Percentiles rank a stretch among this genome's conserved stretches.
These are phyloP conservation scores for Isatis tinctoria DNA, from an alignment of 345 rosid species.

Conservation along the genomic window DNA sequence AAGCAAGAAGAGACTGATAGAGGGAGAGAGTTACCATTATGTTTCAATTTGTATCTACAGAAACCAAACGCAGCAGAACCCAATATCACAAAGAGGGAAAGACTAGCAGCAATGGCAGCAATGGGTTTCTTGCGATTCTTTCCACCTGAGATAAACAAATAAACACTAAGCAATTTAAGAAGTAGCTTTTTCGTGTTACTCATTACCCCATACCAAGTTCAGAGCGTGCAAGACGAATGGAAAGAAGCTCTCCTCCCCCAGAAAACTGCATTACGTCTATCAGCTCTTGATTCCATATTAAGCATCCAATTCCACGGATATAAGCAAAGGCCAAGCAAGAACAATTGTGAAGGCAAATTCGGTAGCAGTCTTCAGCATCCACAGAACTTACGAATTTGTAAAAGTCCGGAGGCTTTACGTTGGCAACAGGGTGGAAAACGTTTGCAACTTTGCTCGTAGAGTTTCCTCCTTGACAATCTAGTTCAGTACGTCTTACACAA, in stretches of 20 bases:
- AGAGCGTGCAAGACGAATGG: conserved; percentile 17
- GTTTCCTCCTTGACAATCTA: conserved; percentile 9
- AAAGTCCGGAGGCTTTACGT: conserved; percentile 18
- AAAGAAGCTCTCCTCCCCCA: not conserved
- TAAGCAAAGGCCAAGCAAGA: conserved; percentile 24
- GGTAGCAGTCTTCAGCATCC: not conserved
- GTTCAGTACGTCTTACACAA: conserved; percentile 18
- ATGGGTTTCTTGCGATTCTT: not conserved
- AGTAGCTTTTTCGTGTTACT: too few species aligned
- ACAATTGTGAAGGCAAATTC: conserved; percentile 21
- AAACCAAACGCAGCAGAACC: not conserved
- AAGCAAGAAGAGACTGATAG: too few species aligned
- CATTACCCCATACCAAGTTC: conserved; percentile 27
- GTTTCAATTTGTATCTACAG: not conserved
- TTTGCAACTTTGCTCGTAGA: not conserved
- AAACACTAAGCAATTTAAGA: too few species aligned
- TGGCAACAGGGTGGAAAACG: not conserved
- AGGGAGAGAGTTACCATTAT: not conserved
- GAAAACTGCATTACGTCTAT: not conserved
- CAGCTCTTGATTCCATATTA: conserved; percentile 2
- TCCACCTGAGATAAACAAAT: conserved; percentile 17
- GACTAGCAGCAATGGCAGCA: not conserved
- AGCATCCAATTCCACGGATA: conserved; percentile 13
- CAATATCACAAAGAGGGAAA: not conserved
- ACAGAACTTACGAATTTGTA: not conserved